Base-by-base conservation (phyloP, 2,329 filamentous ascomycete species). In the Metarhizium humberi region DNA sequence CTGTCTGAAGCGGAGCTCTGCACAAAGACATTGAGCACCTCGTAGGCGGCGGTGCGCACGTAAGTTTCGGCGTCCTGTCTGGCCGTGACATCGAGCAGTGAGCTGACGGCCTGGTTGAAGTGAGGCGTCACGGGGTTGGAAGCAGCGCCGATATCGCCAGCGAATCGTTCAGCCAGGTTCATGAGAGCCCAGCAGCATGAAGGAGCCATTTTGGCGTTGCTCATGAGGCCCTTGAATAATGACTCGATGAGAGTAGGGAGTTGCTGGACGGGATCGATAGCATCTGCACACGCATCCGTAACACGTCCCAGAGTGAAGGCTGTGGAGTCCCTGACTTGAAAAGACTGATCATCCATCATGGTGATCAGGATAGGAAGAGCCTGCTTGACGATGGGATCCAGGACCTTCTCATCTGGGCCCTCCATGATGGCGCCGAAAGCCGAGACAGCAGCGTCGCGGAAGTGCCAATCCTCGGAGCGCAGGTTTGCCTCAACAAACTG, bases 131-230 rank as follows among this genome's bases (percentile, higher is more conserved):
- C 78, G 47, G 90, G 81, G 75, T 97, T 99, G 64, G 86, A 78
- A 46, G 77, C 64, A 58, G 86, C 87, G 51, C 89, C 90, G 55
- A 86, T 80, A 55, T 96, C 92, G 56, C 91, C 90, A 34, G 91
- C 89, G 69, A 97, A 99, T 58, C 92, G 87, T 69, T 99, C 94
- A 11, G 94, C 92, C 68, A 99, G 77, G 74, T 97, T 99, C 90
- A 99, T 97, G 62, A 99, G 76, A 36, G 94, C 92, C 94, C 95
- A 96, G 77, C 94, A 99, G 84, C 94, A 97, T 34, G 94, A 99
- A 55, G 90, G 86, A 36, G 92, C 94, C 86, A 99, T 99, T 82
- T 95, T 96, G 57, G 91, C 87, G 69, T 88, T 94, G 75, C 88
- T 92, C 57, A 90, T 84, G 57, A 99, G 80, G 52, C 92, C 94